A percentile compares a stretch with the other conserved stretches of the same genome.
phyloP scores from a whole-genome alignment of 352 stramenopile genomes.

The Phytophthora pini region DNA sequence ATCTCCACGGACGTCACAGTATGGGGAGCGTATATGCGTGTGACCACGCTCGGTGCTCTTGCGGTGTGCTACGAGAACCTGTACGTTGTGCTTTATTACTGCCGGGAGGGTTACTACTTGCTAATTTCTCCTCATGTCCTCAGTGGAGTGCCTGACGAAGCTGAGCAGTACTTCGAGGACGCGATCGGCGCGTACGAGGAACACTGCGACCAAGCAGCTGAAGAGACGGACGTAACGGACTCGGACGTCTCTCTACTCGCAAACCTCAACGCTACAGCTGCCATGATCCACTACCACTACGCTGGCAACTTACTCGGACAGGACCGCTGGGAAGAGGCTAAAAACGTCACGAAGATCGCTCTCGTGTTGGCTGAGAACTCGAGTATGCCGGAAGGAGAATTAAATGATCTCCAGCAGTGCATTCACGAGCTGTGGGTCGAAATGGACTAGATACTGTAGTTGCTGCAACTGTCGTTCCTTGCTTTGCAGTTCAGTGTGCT shows the following conservation, averaged over 20 bases:
- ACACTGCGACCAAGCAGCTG: constrained; percentile 28
- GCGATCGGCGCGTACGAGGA: constrained; percentile 36
- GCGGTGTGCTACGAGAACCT: constrained; percentile 36
- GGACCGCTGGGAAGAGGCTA: constrained; percentile 31
- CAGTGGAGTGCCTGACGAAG: constrained; percentile 24
- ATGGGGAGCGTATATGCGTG: constrained; percentile 28
- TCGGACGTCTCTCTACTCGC: constrained; percentile 19
- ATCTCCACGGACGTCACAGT: constrained; percentile 24
- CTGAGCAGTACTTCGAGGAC: constrained; percentile 32
- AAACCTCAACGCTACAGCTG: constrained; percentile 33
- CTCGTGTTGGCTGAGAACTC: constrained; percentile 36
- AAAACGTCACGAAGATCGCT: constrained; percentile 31
- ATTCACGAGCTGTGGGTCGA: constrained; percentile 40
- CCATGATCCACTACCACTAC: constrained; percentile 43
- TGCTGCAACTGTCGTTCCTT: not conserved
- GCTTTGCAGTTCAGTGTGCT: no score
- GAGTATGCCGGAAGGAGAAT: constrained; percentile 26
- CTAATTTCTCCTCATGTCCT: not conserved
- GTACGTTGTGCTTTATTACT: constrained; percentile 13
- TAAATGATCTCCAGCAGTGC: constrained; percentile 32
- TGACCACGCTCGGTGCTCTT: constrained; percentile 35
- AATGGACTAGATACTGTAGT: constrained; percentile 17
- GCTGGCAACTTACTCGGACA: constrained; percentile 31
- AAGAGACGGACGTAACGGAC: constrained; percentile 11
- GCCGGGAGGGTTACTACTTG: not conserved